Percentiles rank a stretch among this genome's conserved stretches.
Evolutionary conservation across 2,329 filamentous ascomycete species (phyloP).

Genomic region (Colletotrichum eremochloae): DNA sequence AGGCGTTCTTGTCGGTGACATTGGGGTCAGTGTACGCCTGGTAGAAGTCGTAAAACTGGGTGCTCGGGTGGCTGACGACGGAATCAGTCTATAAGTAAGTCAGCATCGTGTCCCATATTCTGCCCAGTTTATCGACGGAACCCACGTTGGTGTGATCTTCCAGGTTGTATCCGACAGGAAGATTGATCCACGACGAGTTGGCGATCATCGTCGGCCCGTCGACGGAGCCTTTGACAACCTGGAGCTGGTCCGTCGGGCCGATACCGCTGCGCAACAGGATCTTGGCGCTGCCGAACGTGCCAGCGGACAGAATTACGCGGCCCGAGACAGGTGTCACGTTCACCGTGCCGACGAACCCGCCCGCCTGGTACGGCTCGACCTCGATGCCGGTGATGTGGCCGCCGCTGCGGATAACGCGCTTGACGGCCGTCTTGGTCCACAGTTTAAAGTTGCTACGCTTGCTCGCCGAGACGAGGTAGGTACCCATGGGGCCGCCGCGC

Average conservation of each 20-base stretch:
- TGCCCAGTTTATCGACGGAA: background rate
- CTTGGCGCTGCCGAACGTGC: conserved; percentile 78
- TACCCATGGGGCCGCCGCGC: conserved; percentile 77
- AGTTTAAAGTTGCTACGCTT: conserved; percentile 75
- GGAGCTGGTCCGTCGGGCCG: conserved; percentile 71
- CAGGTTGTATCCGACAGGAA: conserved; percentile 71
- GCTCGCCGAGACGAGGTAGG: conserved; percentile 75
- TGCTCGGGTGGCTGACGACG: conserved; percentile 58
- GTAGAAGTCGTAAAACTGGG: conserved; percentile 75
- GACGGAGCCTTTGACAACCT: conserved; percentile 62
- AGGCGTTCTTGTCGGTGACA: conserved; percentile 56
- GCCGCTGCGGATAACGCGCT: conserved; percentile 73
- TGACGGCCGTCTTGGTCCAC: conserved; percentile 75
- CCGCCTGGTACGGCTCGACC: conserved; percentile 66
- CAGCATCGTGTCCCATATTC: background rate
- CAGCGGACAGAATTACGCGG: conserved; percentile 76
- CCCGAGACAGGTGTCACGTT: conserved; percentile 71
- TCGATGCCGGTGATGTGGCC: conserved; percentile 76
- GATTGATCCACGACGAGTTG: conserved; percentile 66
- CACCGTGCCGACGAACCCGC: conserved; percentile 70
- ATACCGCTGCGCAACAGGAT: conserved; percentile 77
- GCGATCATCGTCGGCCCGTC: conserved; percentile 67
- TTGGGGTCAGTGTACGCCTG: conserved; percentile 67
- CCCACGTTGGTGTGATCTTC: conserved; percentile 66
- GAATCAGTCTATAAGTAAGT: conserved; percentile 57